phyloP scores from a whole-genome alignment of 2,329 filamentous ascomycete genomes.

The Penicillium sp. region DNA sequence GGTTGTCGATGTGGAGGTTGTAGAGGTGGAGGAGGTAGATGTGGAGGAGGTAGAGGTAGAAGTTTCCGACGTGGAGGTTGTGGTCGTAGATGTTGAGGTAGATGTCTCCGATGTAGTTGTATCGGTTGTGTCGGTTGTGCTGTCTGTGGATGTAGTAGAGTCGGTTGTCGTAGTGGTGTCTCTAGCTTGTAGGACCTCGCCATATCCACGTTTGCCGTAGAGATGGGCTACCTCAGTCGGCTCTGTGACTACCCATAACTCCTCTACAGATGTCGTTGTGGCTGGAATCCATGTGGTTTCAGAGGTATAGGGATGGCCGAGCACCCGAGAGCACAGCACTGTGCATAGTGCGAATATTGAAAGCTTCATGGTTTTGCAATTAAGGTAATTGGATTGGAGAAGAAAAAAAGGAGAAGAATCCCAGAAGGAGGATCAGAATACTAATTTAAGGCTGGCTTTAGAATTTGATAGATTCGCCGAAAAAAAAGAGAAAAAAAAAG shows the following conservation, averaged over 20 bases:
- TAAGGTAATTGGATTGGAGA: background rate
- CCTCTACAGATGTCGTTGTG: background rate
- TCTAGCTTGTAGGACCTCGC: background rate
- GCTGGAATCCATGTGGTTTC: background rate
- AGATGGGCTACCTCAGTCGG: background rate
- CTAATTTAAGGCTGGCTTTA: background rate
- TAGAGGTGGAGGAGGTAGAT: background rate
- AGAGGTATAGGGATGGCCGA: constrained; percentile 1
- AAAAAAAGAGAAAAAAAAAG: background rate
- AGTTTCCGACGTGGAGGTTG: background rate
- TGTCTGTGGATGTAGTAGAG: background rate
- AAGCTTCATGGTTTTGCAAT: background rate
- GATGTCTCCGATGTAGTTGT: background rate
- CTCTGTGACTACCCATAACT: background rate
- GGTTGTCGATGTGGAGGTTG: constrained; percentile 3
- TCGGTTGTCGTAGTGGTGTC: background rate
- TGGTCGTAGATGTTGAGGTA: constrained; percentile 3
- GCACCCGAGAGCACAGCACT: background rate
- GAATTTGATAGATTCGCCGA: background rate
- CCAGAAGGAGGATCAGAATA: background rate
- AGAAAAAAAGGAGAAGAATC: background rate
- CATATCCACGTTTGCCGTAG: background rate
- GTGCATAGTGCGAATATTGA: background rate
- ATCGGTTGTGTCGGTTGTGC: background rate
- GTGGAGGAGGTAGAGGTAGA: background rate